Evolutionary conservation across 306 rosid genomes (phyloP), one percentile per base, ranked within the genome.

Genomic region (Corylus avellana): DNA sequence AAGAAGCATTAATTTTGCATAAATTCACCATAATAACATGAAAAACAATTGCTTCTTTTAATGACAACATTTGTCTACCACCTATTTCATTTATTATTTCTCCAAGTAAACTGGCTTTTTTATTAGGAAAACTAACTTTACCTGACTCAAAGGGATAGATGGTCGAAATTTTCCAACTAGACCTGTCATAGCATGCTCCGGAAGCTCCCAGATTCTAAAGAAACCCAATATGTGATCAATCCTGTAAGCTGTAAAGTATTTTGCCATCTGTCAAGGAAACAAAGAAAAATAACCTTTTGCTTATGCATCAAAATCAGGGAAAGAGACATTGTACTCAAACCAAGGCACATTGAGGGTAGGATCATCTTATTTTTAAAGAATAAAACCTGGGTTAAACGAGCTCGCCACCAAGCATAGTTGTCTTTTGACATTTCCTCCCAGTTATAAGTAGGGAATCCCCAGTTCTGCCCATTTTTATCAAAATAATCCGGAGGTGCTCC

Each of bases 401-500:
- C 90, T 51, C 91, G 87, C 98, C 98, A 95, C 98, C 98, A 95
- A 80, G 84, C 94, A 85, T 91, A 95, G 79, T 95, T 92, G 74
- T 92, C 98, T 82, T 89, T 95, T 20, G 97, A 90, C 98, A 95
- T 95, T 81, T 92, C 98, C 85, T 95, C 97, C 98, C 98, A 95
- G 79, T 95, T 95, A 87, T 95, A 95, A 48, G 98, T 95, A 55
- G 98, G 98, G 81, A 95, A 95, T 17, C 98, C 98, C 98, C 98
- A 95, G 77, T 95, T 95, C 91, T 95, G 98, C 48, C 98, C 98
- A 85, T 90, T 95, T 91, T 95, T 92, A 87, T 92, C 97, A 85
- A 95, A 95, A 87, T 91, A 95, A 88, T 95, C 98, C 32, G 98
- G 98, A 79, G 98, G 98, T 70, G 98, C 97, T 55, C 98, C 98